Evolutionary conservation across 495 filamentous ascomycete genomes (phyloP).

Genomic region (Podospora tetraspora): DNA sequence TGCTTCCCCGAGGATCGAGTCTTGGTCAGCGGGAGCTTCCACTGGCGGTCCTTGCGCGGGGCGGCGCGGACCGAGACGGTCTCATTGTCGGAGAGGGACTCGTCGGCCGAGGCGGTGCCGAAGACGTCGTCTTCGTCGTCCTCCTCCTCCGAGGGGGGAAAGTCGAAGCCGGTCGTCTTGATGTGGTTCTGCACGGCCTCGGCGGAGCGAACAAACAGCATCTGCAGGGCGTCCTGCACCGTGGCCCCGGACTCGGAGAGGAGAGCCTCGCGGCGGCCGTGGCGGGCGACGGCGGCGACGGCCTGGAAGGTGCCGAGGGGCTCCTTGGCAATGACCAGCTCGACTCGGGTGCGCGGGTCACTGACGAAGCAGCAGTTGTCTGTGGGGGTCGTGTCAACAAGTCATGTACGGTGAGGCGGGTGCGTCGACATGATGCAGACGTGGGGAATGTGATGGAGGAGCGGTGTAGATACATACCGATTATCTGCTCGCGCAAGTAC

Average conservation of each 20-base stretch:
- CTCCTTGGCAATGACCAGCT: constrained; percentile 33
- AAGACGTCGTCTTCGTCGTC: constrained; percentile 27
- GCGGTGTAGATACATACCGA: constrained; percentile 13
- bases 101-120: constrained; percentile 21
- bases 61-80: constrained; percentile 18
- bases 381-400: constrained; percentile 14
- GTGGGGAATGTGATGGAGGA: neutral
- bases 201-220: constrained; percentile 33
- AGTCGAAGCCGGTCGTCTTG: constrained; percentile 31
- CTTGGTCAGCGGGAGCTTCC: constrained; percentile 2
- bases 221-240: constrained; percentile 20
- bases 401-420: neutral
- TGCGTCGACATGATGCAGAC: neutral
- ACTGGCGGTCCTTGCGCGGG: neutral
- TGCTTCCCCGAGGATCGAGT: constrained; percentile 7
- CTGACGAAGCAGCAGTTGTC: constrained; percentile 40
- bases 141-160: constrained; percentile 14
- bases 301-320: constrained; percentile 31
- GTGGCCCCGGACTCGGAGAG: constrained; percentile 26
- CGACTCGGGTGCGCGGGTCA: constrained; percentile 22
- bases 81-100: constrained; percentile 31
- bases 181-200: constrained; percentile 37
- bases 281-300: constrained; percentile 26
- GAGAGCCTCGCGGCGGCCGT: constrained; percentile 28
- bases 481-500: constrained; percentile 16